Base-by-base conservation (phyloP, 2,329 filamentous ascomycete genomes). In the Macrophomina tecta region DNA sequence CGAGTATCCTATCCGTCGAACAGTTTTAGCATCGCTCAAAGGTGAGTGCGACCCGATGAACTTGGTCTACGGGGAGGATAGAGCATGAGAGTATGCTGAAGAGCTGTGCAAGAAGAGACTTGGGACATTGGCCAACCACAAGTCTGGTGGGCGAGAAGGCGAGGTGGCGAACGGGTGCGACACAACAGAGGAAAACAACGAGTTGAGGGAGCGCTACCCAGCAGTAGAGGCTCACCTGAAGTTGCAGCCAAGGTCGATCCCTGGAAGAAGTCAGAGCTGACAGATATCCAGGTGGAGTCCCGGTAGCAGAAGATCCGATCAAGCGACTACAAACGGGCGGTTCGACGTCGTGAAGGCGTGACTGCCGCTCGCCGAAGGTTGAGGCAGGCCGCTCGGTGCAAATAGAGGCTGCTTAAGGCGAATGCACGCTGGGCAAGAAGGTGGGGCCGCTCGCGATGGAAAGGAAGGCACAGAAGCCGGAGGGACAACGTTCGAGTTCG, bases 211-310 rank as follows among this genome's bases (percentile, higher is more conserved):
- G n/a, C 16, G 18, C 12, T 6, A n/a, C 2, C 11, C 28, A 28
- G 14, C 4, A n/a, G 32, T 12, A 14, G 52, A 61, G 45, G 45
- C 58, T 49, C 32, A 62, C 58, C 58, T 62, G 45, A 1, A 34
- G 18, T 40, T 11, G 8, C 48, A 28, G 14, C 23, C 46, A 30
- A 42, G 34, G 36, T 9, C 8, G 23, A 53, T 52, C 49, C 48
- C 34, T 52, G 32, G 18, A n/a, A 40, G 34, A 11, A 52, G 16
- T n/a, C 16, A 51, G 14, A n/a, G 58, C 42, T 36, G 23, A 38
- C 46, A 40, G 32, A 38, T 38, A 7, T 7, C 36, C 36, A 16
- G 14, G n/a, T 40, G 18, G 1, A 16, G 14, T 18, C n/a, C 30
- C 30, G 48, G 45, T 42, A 32, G 46, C 34, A 45, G 34, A 63